Conservation (phyloP, 495 filamentous ascomycete genomes). For the Chaetomium fimeti region DNA sequence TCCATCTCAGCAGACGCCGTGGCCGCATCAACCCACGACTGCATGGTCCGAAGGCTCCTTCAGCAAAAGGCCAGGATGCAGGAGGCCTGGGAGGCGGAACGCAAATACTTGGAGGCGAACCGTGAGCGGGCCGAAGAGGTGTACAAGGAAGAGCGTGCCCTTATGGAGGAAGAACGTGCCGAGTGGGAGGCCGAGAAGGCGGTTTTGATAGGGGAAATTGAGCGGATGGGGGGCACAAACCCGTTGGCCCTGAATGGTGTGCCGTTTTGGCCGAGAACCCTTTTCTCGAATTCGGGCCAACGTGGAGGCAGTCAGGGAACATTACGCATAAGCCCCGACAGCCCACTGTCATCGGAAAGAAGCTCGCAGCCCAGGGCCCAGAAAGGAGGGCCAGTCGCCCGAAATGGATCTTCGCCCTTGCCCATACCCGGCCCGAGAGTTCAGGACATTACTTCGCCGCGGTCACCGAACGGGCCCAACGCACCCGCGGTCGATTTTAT, state of each 20-base stretch:
- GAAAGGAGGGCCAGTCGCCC: background rate
- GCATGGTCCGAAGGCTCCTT: slow-evolving; percentile 41
- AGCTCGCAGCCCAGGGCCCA: slow-evolving; percentile 4
- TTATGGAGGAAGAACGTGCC: slow-evolving; percentile 47
- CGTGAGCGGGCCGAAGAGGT: slow-evolving; percentile 47
- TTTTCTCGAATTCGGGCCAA: slow-evolving; percentile 19
- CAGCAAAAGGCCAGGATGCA: slow-evolving; percentile 42
- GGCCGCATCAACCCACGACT: slow-evolving; percentile 28
- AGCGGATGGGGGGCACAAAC: slow-evolving; percentile 35
- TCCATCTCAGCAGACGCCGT: slow-evolving; percentile 27
- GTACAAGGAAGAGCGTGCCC: slow-evolving; percentile 45
- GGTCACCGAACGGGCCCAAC: slow-evolving; percentile 21
- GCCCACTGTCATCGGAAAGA: slow-evolving; percentile 32
- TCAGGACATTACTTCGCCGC: slow-evolving; percentile 14
- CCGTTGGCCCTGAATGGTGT: slow-evolving; percentile 26
- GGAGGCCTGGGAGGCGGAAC: slow-evolving; percentile 49
- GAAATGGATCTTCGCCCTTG: background rate
- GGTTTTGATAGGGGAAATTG: slow-evolving; percentile 29
- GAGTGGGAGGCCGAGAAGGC: slow-evolving; percentile 43
- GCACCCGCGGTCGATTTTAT: slow-evolving; percentile 22
- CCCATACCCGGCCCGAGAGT: background rate
- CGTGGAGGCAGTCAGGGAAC: slow-evolving; percentile 30
- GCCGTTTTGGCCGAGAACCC: slow-evolving; percentile 21
- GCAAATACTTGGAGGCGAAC: slow-evolving; percentile 46
- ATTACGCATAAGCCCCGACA: slow-evolving; percentile 32